Evolutionary conservation across 73 alveolate genomes (phyloP).

Genomic region (Paramecium primaurelia): DNA sequence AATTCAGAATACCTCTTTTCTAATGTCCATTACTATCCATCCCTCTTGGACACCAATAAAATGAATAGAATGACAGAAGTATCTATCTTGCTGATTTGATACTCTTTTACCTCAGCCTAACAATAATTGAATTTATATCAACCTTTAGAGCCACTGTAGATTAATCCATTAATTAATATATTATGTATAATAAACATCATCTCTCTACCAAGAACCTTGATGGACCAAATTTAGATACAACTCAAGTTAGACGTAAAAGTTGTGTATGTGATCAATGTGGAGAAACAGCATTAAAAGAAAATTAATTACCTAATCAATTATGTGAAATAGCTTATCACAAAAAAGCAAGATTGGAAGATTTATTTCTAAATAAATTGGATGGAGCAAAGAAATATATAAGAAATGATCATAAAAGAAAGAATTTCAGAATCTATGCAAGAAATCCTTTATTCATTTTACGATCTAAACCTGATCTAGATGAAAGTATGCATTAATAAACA

Average conservation of each 20-base stretch:
- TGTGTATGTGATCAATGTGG: conserved; percentile 35
- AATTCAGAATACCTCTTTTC: conserved; percentile 60
- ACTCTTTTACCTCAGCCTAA: conserved; percentile 53
- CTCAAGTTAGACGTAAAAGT: background rate
- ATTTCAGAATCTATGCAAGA: background rate
- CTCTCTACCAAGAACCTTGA: conserved; percentile 7
- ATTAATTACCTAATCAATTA: background rate
- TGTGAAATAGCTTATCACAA: conserved; percentile 12
- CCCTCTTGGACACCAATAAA: conserved; percentile 43
- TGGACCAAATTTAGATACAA: background rate
- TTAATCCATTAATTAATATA: background rate
- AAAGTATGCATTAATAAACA: background rate
- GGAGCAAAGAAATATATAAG: background rate
- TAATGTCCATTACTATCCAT: conserved; percentile 54
- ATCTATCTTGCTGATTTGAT: conserved; percentile 54
- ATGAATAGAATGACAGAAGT: conserved; percentile 26
- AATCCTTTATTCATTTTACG: background rate
- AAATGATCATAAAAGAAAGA: background rate
- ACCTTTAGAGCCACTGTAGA: background rate
- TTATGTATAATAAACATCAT: background rate
- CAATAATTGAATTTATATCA: background rate
- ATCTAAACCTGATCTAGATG: background rate
- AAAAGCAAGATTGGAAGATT: background rate
- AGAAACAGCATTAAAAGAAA: background rate
- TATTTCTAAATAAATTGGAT: background rate